Conservation (phyloP, 192 early-diverging fungal genomes). For the Entophlyctis helioformis region DNA sequence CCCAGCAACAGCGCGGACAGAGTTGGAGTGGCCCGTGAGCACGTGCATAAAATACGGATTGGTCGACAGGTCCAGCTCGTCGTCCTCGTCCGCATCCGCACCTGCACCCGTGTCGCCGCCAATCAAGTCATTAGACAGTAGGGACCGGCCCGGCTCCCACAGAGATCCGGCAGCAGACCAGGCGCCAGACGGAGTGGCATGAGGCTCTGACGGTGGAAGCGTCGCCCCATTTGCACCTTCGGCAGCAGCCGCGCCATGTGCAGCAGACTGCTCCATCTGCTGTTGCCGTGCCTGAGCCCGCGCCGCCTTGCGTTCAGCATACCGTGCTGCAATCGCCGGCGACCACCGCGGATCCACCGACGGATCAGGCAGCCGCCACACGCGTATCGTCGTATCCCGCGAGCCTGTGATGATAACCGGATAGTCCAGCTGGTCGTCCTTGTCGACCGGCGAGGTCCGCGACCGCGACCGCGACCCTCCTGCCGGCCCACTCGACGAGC, state of each 20-base stretch:
- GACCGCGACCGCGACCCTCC: not conserved
- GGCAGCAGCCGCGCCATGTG: constrained; percentile 4
- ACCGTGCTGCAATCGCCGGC: too few species aligned
- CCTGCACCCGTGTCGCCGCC: too few species aligned
- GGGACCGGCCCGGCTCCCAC: too few species aligned
- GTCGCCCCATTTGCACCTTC: constrained; percentile 3
- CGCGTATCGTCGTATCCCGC: constrained; percentile 81
- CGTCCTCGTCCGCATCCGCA: too few species aligned
- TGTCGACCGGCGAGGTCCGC: constrained; percentile 1
- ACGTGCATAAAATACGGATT: constrained; percentile 80
- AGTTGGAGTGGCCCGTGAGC: constrained; percentile 75
- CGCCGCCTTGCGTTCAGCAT: too few species aligned
- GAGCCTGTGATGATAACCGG: constrained; percentile 90
- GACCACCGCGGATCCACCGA: constrained; percentile 36
- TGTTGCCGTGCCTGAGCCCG: too few species aligned
- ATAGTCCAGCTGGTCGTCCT: constrained; percentile 1
- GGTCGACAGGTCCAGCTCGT: constrained; percentile 1
- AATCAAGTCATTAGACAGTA: too few species aligned
- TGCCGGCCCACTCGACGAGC: too few species aligned
- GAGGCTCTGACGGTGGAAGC: constrained; percentile 3
- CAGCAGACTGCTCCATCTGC: not conserved
- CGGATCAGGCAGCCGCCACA: constrained; percentile 86
- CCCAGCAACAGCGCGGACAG: constrained; percentile 88
- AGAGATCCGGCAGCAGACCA: too few species aligned
- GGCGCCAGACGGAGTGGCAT: too few species aligned